Conservation (phyloP, 2,329 filamentous ascomycete species). For the Fusarium sp. region DNA sequence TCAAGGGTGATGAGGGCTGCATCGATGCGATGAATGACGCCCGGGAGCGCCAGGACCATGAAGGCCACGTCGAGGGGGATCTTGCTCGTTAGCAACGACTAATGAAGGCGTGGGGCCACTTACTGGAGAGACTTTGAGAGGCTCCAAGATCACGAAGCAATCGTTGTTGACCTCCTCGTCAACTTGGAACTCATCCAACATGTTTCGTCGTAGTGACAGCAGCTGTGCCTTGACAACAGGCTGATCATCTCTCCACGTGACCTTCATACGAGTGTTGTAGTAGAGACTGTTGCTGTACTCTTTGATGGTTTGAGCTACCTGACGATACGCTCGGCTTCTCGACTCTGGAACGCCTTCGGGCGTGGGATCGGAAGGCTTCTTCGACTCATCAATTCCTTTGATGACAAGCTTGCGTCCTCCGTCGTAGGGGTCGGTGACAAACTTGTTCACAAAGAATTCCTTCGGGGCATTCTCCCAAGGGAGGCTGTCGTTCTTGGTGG, state of each 20-base stretch:
- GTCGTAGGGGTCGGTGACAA: slow-evolving; percentile 65
- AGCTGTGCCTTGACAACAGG: slow-evolving; percentile 80
- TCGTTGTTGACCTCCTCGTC: slow-evolving; percentile 54
- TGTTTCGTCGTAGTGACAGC: slow-evolving; percentile 79
- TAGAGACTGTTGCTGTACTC: slow-evolving; percentile 84
- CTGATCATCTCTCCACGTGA: slow-evolving; percentile 69
- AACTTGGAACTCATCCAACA: slow-evolving; percentile 73
- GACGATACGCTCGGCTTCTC: slow-evolving; percentile 54
- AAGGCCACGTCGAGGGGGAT: slow-evolving; percentile 73
- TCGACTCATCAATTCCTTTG: slow-evolving; percentile 59
- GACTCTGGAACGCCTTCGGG: slow-evolving; percentile 62
- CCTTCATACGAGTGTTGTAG: slow-evolving; percentile 61
- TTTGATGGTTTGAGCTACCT: slow-evolving; percentile 68
- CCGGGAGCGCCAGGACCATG: slow-evolving; percentile 79
- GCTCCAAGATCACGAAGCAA: slow-evolving; percentile 78
- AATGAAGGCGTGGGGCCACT: slow-evolving; percentile 46
- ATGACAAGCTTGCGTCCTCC: slow-evolving; percentile 69
- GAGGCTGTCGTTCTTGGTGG: slow-evolving; percentile 48
- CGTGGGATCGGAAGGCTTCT: slow-evolving; percentile 70
- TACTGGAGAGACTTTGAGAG: slow-evolving; percentile 77
- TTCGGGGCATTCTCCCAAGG: slow-evolving; percentile 55
- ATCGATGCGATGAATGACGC: slow-evolving; percentile 84
- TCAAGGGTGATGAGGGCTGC: slow-evolving; percentile 81
- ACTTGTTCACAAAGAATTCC: slow-evolving; percentile 61
- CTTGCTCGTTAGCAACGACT: slow-evolving; percentile 49